Evolutionary conservation across 495 filamentous ascomycete genomes (phyloP).

Genomic region (Aspergillus taichungensis): DNA sequence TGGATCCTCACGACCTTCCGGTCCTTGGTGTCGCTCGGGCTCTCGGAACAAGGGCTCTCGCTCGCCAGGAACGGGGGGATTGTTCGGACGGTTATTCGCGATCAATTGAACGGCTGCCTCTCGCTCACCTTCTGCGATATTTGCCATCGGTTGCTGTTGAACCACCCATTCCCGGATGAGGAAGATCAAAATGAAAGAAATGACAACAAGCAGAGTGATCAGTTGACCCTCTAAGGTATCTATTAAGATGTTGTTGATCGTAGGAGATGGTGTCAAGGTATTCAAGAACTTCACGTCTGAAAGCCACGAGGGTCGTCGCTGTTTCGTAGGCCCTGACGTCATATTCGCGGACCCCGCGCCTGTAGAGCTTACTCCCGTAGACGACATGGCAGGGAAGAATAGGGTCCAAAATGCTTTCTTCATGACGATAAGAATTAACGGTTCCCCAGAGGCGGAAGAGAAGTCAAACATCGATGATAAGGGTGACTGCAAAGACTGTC

Average conservation of each 20-base stretch:
- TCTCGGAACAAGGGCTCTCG: neutral
- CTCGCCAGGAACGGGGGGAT: neutral
- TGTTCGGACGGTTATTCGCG: slow-evolving; percentile 26
- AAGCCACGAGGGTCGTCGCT: slow-evolving; percentile 43
- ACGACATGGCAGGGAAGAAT: slow-evolving; percentile 32
- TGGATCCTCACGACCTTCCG: too few relatives aligned
- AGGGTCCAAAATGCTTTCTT: slow-evolving; percentile 34
- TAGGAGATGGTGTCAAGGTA: slow-evolving; percentile 60
- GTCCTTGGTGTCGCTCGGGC: neutral
- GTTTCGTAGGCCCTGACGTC: slow-evolving; percentile 16
- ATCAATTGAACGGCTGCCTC: slow-evolving; percentile 34
- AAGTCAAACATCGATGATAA: slow-evolving; percentile 37
- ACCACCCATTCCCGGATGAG: slow-evolving; percentile 97
- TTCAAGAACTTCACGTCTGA: slow-evolving; percentile 66
- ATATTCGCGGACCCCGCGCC: slow-evolving; percentile 14
- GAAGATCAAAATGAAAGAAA: slow-evolving; percentile 90
- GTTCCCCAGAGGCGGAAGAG: slow-evolving; percentile 29
- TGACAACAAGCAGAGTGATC: slow-evolving; percentile 82
- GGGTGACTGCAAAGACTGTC: slow-evolving; percentile 21
- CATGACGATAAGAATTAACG: slow-evolving; percentile 38
- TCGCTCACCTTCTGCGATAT: slow-evolving; percentile 45
- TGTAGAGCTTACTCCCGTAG: slow-evolving; percentile 13
- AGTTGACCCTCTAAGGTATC: slow-evolving; percentile 85
- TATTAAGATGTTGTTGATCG: slow-evolving; percentile 72
- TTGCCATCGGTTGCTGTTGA: slow-evolving; percentile 80